Conservation (phyloP, 2,329 filamentous ascomycete species). For the Fusarium coffeatum region DNA sequence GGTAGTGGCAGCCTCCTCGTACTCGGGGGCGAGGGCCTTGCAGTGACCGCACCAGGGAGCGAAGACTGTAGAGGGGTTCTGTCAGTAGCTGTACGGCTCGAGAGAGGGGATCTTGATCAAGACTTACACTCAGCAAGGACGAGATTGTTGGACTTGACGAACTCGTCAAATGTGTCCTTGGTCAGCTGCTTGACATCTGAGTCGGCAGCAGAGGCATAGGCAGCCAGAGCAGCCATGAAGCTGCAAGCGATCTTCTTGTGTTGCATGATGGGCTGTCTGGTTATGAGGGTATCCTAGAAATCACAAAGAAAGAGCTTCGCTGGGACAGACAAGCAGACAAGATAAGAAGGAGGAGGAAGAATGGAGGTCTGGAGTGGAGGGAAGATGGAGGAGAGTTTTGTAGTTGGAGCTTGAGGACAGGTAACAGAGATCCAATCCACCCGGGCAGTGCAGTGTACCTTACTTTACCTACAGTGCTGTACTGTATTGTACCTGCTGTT, state of each 20-base stretch:
- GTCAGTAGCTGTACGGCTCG: slow-evolving; percentile 52
- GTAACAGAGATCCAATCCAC: slow-evolving; percentile 30
- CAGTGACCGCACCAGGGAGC: slow-evolving; percentile 98
- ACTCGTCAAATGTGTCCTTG: slow-evolving; percentile 86
- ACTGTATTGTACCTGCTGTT: slow-evolving; percentile 5
- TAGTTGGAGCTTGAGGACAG: slow-evolving; percentile 47
- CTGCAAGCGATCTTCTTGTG: slow-evolving; percentile 64
- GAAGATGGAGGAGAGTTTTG: slow-evolving; percentile 51
- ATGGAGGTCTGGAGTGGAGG: slow-evolving; percentile 33
- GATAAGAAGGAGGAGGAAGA: slow-evolving; percentile 31
- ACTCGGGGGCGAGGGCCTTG: slow-evolving; percentile 95
- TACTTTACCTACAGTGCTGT: background rate
- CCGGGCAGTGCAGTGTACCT: background rate
- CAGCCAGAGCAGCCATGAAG: slow-evolving; percentile 66
- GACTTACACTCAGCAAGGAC: slow-evolving; percentile 92
- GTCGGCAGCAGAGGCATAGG: slow-evolving; percentile 69
- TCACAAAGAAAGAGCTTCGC: slow-evolving; percentile 37
- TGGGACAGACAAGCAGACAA: slow-evolving; percentile 34
- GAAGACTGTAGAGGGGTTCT: slow-evolving; percentile 71
- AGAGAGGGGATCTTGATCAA: background rate
- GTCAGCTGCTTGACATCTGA: slow-evolving; percentile 90
- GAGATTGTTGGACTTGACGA: slow-evolving; percentile 85
- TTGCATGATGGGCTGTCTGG: slow-evolving; percentile 56
- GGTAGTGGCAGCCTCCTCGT: slow-evolving; percentile 85
- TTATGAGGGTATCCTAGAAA: slow-evolving; percentile 42